These are phyloP conservation scores for Chenopodium album DNA, from an alignment of 148 eudicot genomes.

Conservation along the genomic window DNA sequence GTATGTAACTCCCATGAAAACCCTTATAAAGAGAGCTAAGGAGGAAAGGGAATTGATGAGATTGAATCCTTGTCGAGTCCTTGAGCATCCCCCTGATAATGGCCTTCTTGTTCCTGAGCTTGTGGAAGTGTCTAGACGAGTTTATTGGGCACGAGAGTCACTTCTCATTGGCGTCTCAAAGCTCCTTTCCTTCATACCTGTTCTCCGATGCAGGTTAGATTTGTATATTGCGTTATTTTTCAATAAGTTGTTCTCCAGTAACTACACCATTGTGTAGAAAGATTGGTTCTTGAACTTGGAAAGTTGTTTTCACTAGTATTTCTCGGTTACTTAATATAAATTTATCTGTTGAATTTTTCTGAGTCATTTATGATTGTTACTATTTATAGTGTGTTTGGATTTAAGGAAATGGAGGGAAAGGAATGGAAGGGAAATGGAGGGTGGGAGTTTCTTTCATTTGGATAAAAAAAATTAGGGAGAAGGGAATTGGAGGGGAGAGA, in stretches of 20 bases:
- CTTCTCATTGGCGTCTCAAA: conserved; percentile 46
- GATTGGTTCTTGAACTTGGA: not conserved
- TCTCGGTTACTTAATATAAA: not conserved
- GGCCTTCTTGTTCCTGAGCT: conserved; percentile 63
- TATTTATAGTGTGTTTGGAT: no score
- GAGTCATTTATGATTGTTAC: not conserved
- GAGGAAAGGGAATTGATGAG: conserved; percentile 49
- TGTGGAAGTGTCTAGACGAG: conserved; percentile 45
- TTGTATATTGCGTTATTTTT: not conserved
- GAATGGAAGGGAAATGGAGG: no score
- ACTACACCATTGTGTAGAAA: not conserved
- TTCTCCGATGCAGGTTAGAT: conserved; percentile 54
- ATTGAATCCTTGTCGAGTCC: conserved; percentile 48
- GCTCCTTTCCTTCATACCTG: conserved; percentile 37
- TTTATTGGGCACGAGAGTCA: conserved; percentile 47
- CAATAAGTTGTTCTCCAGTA: no score
- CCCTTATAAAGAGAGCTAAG: conserved; percentile 50
- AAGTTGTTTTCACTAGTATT: not conserved
- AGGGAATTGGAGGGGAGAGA: no score
- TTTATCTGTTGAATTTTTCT: not conserved
- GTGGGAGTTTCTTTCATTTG: no score
- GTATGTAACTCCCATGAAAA: conserved; percentile 59
- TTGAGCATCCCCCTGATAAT: conserved; percentile 56
- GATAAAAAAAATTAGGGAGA: no score
- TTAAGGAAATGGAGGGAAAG: no score